These are phyloP conservation scores for Punica granatum DNA, from an alignment of 345 rosid species.

Conservation along the genomic window DNA sequence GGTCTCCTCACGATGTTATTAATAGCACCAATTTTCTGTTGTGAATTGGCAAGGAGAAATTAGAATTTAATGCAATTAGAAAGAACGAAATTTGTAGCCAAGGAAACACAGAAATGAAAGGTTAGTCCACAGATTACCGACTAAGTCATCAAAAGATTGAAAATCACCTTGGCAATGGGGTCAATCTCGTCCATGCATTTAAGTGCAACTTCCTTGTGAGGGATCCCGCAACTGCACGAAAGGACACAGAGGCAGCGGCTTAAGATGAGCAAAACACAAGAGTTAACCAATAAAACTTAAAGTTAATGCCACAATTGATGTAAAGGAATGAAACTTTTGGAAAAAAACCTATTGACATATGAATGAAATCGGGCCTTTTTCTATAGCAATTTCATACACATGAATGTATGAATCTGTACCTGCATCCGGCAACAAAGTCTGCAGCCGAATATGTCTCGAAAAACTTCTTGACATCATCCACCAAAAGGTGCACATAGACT, in stretches of 20 bases:
- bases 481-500: conserved; percentile 51
- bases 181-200: conserved; percentile 39
- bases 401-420: conserved; percentile 21
- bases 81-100: not conserved
- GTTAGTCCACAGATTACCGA: not conserved
- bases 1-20: conserved; percentile 47
- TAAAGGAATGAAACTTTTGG: not conserved
- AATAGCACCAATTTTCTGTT: conserved; percentile 42
- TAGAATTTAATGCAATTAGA: not conserved
- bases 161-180: conserved; percentile 30
- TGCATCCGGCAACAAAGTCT: conserved; percentile 45
- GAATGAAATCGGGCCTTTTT: too few relatives aligned
- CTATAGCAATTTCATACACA: not conserved
- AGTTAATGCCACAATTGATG: too few relatives aligned
- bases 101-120: not conserved
- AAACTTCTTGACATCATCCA: conserved; percentile 50
- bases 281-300: too few relatives aligned
- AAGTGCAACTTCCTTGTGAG: conserved; percentile 44
- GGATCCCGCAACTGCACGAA: conserved; percentile 34
- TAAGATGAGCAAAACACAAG: not conserved
- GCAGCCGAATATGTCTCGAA: conserved; percentile 32
- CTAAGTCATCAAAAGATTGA: not conserved
- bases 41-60: not conserved
- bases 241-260: not conserved
- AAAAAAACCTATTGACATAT: not conserved